Evolutionary conservation across 495 filamentous ascomycete genomes (phyloP).

Genomic region (Chaetomium cochliodes): DNA sequence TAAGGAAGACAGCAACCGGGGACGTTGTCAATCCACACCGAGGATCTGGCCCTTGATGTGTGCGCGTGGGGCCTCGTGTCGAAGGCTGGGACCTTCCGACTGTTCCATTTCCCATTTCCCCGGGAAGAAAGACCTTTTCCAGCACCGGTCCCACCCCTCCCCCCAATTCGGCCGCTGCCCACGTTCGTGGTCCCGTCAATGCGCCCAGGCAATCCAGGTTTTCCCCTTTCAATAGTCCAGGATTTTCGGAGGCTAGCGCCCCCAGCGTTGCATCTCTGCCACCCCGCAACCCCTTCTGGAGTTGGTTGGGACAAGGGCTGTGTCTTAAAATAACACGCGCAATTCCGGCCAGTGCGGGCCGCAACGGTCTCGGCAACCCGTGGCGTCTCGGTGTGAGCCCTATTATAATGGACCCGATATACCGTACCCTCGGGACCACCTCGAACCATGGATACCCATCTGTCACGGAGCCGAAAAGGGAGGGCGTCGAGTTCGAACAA

Average conservation of each 20-base stretch:
- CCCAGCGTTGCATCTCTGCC: slow-evolving; percentile 21
- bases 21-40: not conserved
- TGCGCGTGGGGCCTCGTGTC: not conserved
- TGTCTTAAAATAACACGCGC: slow-evolving; percentile 20
- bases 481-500: too few relatives aligned
- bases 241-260: slow-evolving; percentile 21
- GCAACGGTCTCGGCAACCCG: slow-evolving; percentile 5
- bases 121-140: slow-evolving; percentile 12
- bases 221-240: slow-evolving; percentile 26
- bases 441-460: not conserved
- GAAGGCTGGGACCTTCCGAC: slow-evolving; percentile 7
- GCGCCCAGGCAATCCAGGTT: slow-evolving; percentile 21
- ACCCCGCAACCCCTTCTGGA: slow-evolving; percentile 15
- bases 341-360: slow-evolving; percentile 19
- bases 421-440: not conserved
- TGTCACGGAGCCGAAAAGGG: too few relatives aligned
- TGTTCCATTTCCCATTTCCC: slow-evolving; percentile 17
- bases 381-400: not conserved
- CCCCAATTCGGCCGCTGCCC: slow-evolving; percentile 5
- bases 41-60: not conserved
- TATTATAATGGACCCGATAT: not conserved
- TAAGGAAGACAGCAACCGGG: not conserved
- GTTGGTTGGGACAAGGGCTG: slow-evolving; percentile 2
- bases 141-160: slow-evolving; percentile 9
- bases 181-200: slow-evolving; percentile 17